A percentile compares a stretch with the other conserved stretches of the same genome.
These are phyloP conservation scores for Exobasidium rhododendri DNA, from an alignment of 1,284 basidiomycete species.

Conservation along the genomic window DNA sequence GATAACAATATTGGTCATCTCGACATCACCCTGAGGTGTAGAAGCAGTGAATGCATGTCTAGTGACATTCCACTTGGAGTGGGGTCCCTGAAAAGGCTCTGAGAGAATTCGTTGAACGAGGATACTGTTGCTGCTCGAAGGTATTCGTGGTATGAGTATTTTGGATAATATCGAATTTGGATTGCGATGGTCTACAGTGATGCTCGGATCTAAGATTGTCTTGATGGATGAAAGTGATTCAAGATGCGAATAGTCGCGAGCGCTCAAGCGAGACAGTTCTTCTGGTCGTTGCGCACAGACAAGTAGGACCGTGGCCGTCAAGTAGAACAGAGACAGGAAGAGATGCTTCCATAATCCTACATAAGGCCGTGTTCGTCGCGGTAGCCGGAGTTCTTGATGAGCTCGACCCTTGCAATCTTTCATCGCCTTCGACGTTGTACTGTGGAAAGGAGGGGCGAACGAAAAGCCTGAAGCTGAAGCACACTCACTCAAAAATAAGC, in stretches of 20 bases:
- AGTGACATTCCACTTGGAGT: slow-evolving; percentile 43
- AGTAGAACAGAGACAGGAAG: background rate
- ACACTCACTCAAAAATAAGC: no score
- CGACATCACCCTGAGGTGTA: slow-evolving; percentile 77
- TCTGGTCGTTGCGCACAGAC: slow-evolving; percentile 1
- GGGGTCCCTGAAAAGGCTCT: slow-evolving; percentile 23
- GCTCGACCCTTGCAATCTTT: no score
- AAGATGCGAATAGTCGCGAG: slow-evolving; percentile 13
- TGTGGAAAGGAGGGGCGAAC: no score
- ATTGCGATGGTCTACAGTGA: slow-evolving; percentile 26
- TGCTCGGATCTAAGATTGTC: slow-evolving; percentile 29
- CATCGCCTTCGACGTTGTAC: no score
- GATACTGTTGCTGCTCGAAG: slow-evolving; percentile 40
- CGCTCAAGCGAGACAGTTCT: background rate
- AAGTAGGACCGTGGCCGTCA: background rate
- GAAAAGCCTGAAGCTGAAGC: no score
- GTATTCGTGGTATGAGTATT: slow-evolving; percentile 49
- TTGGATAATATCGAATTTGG: slow-evolving; percentile 38
- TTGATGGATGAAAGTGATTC: slow-evolving; percentile 13
- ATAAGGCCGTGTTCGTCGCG: no score
- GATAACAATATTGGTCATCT: slow-evolving; percentile 87
- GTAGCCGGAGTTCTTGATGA: no score
- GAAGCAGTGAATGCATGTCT: slow-evolving; percentile 29
- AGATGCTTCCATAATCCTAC: no score
- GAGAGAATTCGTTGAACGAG: slow-evolving; percentile 34